These are phyloP conservation scores for Kazachstania sp. DNA, from an alignment of 1,139 yeast species.

Conservation along the genomic window DNA sequence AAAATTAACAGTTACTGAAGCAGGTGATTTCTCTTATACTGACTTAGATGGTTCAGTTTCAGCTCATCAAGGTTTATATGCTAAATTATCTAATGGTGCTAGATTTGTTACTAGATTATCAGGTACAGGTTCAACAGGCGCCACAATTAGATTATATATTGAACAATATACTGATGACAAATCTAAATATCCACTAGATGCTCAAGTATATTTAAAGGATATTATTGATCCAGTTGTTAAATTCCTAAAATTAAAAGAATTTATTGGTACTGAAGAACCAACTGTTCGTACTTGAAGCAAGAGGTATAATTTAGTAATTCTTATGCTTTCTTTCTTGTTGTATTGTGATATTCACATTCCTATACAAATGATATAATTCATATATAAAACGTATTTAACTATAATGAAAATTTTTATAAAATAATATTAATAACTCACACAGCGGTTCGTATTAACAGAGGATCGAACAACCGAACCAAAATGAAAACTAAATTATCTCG, in stretches of 20 bases:
- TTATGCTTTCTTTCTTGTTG: not conserved
- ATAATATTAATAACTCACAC: no score
- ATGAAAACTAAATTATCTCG: no score
- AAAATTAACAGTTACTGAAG: conserved; percentile 52
- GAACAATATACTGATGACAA: conserved; percentile 71
- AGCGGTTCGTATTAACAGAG: no score
- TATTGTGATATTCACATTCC: no score
- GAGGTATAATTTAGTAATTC: not conserved
- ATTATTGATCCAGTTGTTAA: conserved; percentile 58
- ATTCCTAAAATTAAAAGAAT: conserved; percentile 64
- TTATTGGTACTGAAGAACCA: conserved; percentile 76
- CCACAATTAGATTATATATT: conserved; percentile 87
- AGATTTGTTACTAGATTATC: conserved; percentile 86
- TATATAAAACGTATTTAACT: no score
- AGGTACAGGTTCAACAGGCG: conserved; percentile 98
- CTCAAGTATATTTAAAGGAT: conserved; percentile 59
- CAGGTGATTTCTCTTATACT: conserved; percentile 86
- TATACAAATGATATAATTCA: no score
- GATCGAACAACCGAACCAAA: no score
- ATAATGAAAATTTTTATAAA: no score
- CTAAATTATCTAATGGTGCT: conserved; percentile 73
- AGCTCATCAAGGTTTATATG: conserved; percentile 81
- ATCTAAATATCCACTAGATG: conserved; percentile 41
- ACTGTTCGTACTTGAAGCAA: conserved; percentile 43
- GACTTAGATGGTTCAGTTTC: conserved; percentile 93